Conservation (phyloP, 1,139 yeast genomes). For the Scheffersomyces illinoinensis region DNA sequence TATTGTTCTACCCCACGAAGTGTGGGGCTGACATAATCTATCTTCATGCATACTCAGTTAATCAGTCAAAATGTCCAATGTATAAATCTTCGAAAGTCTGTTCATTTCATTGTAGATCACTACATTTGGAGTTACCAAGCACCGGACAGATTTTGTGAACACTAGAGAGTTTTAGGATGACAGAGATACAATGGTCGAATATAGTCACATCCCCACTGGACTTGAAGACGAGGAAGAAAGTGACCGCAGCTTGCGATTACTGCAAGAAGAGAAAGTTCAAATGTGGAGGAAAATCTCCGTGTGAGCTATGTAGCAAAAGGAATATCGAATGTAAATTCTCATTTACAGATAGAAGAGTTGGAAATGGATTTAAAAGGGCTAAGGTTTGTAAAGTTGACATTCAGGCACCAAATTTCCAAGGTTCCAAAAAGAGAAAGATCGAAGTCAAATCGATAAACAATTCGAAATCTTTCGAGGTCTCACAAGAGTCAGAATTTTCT, state of each 20-base stretch:
- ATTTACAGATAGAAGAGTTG: neutral
- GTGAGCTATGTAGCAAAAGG: neutral
- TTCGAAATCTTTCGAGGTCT: neutral
- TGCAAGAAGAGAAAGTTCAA: conserved; percentile 41
- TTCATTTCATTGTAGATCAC: neutral
- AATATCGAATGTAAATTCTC: neutral
- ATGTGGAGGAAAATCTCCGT: conserved; percentile 6
- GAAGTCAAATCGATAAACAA: neutral
- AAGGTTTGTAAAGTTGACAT: neutral
- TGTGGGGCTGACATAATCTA: neutral
- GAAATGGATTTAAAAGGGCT: neutral
- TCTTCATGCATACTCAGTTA: neutral
- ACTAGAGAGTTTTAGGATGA: neutral
- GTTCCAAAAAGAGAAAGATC: neutral
- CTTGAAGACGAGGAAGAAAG: conserved; percentile 24
- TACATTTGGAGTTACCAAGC: neutral
- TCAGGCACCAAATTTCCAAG: neutral
- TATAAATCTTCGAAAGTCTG: neutral
- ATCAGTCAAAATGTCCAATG: neutral
- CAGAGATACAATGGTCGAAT: neutral
- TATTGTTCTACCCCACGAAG: neutral
- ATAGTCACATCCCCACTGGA: neutral
- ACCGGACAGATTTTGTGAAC: too few species aligned
- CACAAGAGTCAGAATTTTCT: neutral
- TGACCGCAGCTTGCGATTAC: conserved; percentile 41